A percentile compares a stretch with the other conserved stretches of the same genome.
Conservation (phyloP, 139 green algal genomes). For the Micractinium conductrix region DNA sequence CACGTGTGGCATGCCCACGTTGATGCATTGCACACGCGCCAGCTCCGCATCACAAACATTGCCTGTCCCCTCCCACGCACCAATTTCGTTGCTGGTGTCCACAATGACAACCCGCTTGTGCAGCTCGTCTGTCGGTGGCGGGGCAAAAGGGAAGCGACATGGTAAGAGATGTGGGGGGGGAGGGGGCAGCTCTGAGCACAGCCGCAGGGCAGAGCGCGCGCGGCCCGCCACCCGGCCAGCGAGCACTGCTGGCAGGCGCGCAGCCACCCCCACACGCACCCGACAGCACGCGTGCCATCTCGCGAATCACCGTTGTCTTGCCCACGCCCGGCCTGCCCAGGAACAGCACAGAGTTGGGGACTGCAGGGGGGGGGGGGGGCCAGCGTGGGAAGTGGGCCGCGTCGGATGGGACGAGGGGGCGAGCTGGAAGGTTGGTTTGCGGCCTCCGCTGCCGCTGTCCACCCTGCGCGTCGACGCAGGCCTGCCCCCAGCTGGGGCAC, state of each 20-base stretch:
- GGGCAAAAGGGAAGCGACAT: not conserved
- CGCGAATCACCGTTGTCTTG: slow-evolving; percentile 95
- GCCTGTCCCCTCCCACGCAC: slow-evolving; percentile 36
- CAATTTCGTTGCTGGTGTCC: slow-evolving; percentile 90
- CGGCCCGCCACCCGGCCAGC: not conserved
- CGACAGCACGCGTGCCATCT: slow-evolving; percentile 90
- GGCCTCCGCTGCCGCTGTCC: not conserved
- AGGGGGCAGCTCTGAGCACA: not conserved
- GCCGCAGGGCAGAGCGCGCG: too few relatives aligned
- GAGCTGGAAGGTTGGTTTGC: not conserved
- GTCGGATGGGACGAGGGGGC: not conserved
- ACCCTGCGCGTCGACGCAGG: too few relatives aligned
- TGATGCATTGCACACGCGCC: too few relatives aligned
- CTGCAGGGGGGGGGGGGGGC: not conserved
- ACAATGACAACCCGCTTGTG: slow-evolving; percentile 70
- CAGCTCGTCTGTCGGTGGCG: slow-evolving; percentile 24
- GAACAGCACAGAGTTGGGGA: slow-evolving; percentile 81
- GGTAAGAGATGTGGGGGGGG: not conserved
- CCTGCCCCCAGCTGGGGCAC: too few relatives aligned
- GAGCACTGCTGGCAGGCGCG: slow-evolving; percentile 35
- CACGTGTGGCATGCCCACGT: too few relatives aligned
- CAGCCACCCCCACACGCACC: slow-evolving; percentile 87
- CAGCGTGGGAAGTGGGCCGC: not conserved
- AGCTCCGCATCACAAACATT: too few relatives aligned
- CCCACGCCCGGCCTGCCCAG: slow-evolving; percentile 90